Conservation (phyloP, 2,329 filamentous ascomycete species). For the Raffaelea albimanens region DNA sequence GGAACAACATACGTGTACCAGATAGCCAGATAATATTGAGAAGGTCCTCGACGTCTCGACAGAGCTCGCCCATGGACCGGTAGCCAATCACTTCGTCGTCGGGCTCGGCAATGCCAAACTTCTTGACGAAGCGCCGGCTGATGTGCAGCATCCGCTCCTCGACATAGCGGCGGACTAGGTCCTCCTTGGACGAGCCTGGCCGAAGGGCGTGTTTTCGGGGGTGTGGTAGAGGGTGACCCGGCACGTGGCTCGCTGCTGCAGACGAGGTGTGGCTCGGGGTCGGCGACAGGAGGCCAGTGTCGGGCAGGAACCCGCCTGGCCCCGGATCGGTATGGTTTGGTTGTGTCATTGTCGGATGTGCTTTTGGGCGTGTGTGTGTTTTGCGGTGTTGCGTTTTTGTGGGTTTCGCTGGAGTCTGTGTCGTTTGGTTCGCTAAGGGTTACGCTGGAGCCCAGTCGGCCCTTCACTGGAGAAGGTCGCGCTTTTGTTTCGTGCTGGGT, state of each 20-base stretch:
- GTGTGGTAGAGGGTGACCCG: constrained; percentile 36
- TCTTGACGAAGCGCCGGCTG: constrained; percentile 52
- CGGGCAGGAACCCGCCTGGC: constrained; percentile 44
- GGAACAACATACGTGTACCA: constrained; percentile 61
- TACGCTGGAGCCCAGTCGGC: too few relatives aligned
- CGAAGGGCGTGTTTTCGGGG: constrained; percentile 42
- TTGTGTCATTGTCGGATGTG: background rate
- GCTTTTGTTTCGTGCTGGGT: too few relatives aligned
- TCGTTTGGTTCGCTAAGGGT: too few relatives aligned
- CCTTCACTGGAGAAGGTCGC: too few relatives aligned
- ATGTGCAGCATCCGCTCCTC: constrained; percentile 43
- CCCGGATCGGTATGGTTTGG: constrained; percentile 6
- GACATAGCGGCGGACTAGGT: constrained; percentile 47
- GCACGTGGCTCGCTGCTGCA: background rate
- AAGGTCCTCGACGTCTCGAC: constrained; percentile 62
- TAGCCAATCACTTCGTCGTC: constrained; percentile 43
- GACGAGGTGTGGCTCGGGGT: constrained; percentile 25
- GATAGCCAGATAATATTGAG: constrained; percentile 79
- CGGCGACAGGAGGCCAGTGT: constrained; percentile 39
- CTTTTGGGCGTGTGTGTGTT: too few relatives aligned
- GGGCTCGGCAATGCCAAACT: constrained; percentile 36
- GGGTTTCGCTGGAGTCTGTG: too few relatives aligned
- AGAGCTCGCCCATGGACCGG: constrained; percentile 58
- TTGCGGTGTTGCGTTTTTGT: too few relatives aligned
- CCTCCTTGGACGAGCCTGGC: constrained; percentile 51